A percentile compares a stretch with the other conserved stretches of the same genome.
phyloP scores from a whole-genome alignment of 1,284 basidiomycete species.

The Heliocybe sulcata region DNA sequence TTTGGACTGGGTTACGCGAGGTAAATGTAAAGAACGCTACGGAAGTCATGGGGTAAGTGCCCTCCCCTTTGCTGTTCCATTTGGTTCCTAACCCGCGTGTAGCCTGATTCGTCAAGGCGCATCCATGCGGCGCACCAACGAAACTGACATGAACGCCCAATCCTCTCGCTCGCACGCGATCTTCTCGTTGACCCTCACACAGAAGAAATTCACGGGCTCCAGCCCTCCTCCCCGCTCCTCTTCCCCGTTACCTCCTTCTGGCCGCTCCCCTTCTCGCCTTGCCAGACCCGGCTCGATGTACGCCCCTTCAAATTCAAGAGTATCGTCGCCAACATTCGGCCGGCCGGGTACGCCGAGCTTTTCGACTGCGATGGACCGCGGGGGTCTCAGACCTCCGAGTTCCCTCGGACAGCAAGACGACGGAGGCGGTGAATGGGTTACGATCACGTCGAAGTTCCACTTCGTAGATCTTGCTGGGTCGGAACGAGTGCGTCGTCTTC shows the following conservation, averaged over 20 bases:
- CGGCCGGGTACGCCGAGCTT: constrained; percentile 74
- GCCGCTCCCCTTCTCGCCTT: constrained; percentile 72
- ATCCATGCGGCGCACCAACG: constrained; percentile 87
- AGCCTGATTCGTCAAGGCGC: constrained; percentile 84
- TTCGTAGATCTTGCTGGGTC: constrained; percentile 98
- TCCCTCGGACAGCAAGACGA: constrained; percentile 56
- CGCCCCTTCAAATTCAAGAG: constrained; percentile 32
- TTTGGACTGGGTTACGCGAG: constrained; percentile 95
- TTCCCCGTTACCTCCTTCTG: constrained; percentile 57
- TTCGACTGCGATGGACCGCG: constrained; percentile 60
- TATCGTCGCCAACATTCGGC: constrained; percentile 68
- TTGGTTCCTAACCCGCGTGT: constrained; percentile 10
- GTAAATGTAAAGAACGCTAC: constrained; percentile 74
- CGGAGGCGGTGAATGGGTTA: constrained; percentile 76
- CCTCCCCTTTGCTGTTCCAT: constrained; percentile 3
- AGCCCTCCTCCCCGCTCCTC: constrained; percentile 62
- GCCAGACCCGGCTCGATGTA: constrained; percentile 72
- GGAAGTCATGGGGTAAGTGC: constrained; percentile 87
- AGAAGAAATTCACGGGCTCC: constrained; percentile 73
- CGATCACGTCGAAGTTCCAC: constrained; percentile 94
- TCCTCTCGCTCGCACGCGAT: constrained; percentile 98
- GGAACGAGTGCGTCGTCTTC: constrained; percentile 63
- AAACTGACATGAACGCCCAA: constrained; percentile 98
- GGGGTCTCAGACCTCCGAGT: constrained; percentile 69
- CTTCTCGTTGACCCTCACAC: constrained; percentile 91